Evolutionary conservation across 768 basidiomycete species (phyloP), one percentile per base, ranked within the genome.

Genomic region (Boletus insuetus): DNA sequence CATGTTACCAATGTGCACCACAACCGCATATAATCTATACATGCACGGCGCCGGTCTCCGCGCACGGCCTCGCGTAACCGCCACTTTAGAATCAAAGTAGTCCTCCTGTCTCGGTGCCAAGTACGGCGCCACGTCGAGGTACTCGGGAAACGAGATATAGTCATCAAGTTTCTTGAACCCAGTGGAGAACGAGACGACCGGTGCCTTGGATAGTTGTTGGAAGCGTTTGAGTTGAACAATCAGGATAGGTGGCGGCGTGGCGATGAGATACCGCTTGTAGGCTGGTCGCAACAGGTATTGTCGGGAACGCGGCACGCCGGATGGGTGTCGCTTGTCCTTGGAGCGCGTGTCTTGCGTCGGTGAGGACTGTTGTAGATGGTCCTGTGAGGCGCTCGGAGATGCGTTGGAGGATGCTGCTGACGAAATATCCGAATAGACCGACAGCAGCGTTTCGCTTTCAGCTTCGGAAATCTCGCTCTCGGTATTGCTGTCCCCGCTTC

Each of bases 151-250:
- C 43, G 89, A 81, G 24, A 97, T 84, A 59, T 84, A 94, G 64
- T 96, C 93, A 61, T 98, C 95, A 51, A 96, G 73, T 74, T 95
- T 95, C 77, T 91, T 91, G 71, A 89, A 89, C 19, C 85, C 84
- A 44, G 81, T 81, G 37, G 86, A 82, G 62, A 86, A 84, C 17
- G 84, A 82, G 54, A 86, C 72, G 53, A 83, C 71, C 6, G 82
- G 78, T 49, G 79, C 77, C 72, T 86, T 88, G 39, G 78, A 76
- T 9, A 86, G 79, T 66, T 96, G 94, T 72, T 96, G 92, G 74
- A 98, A 98, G 44, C 95, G 82, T 74, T 98, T 98, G 47, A 97
- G 80, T 63, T 98, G 95, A 55, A 98, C 82, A 48, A 95, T 90
- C 53, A 98, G 82, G 32, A 97, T 81, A 0, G 94, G 91, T 0